Evolutionary conservation across 129 eudicot species (phyloP), one percentile per base, ranked within the genome.

Genomic region (Chrysanthemum makinoi): DNA sequence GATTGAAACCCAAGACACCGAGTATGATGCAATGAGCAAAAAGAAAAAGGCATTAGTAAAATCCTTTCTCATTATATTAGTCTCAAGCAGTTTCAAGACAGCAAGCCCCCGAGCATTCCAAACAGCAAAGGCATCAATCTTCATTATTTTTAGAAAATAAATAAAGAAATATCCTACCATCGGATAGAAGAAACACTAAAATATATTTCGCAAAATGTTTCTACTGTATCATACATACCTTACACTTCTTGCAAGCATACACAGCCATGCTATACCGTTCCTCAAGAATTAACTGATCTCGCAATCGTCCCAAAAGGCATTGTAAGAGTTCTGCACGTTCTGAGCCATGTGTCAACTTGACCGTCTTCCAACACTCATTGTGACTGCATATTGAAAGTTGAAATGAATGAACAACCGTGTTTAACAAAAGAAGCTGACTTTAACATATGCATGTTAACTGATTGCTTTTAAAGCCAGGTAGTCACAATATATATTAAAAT

Each of bases 251-350:
- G 81, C 92, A 85, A 70, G 98, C 87, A 72, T 93, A 93, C 28
- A 93, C 98, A 61, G 96, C 98, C 98, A 93, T 93, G 77, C 95
- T 87, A 66, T 89, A 93, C 63, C 90, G 85, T 79, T 93, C 98
- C 71, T 93, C 96, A 19, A 61, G 72, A 65, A 93, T 83, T 79
- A 93, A 77, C 20, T 96, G 85, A 80, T 93, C 96, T 69, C 96
- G 86, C 58, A 93, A 82, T 62, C 78, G 92, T 66, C 98, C 98
- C 72, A 93, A 63, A 76, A 93, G 96, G 75, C 98, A 89, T 78
- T 93, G 98, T 76, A 93, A 81, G 73, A 93, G 84, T 76, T 93
- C 98, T 19, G 96, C 98, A 52, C 92, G 88, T 79, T n/a, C 96
- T 83, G 8, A 93, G 86, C 98, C 98, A 89, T 15, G 69, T 66